A percentile compares a stretch with the other conserved stretches of the same genome.
Evolutionary conservation across 129 eudicot species (phyloP).

Genomic region (Kitagawia praeruptora): DNA sequence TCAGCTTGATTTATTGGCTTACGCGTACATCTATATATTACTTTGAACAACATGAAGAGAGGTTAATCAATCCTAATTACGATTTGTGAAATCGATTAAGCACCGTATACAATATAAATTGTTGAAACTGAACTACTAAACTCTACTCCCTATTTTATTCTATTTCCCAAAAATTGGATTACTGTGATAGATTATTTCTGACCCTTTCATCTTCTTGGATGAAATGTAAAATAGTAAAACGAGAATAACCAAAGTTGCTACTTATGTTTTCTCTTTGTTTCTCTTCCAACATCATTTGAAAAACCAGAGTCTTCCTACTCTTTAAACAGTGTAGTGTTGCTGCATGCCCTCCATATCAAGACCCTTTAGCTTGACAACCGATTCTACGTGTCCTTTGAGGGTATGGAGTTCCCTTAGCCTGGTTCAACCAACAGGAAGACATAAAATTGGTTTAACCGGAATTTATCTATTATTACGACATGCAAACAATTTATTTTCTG

Average conservation of each 20-base stretch:
- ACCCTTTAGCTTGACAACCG: slow-evolving; percentile 83
- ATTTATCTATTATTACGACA: background rate
- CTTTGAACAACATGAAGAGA: no score
- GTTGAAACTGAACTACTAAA: slow-evolving; percentile 6
- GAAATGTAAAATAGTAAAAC: slow-evolving; percentile 9
- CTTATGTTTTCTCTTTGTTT: background rate
- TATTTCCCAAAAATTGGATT: slow-evolving; percentile 28
- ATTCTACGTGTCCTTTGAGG: slow-evolving; percentile 76
- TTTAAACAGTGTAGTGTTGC: slow-evolving; percentile 60
- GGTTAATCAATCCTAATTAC: no score
- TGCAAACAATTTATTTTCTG: background rate
- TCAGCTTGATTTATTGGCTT: background rate
- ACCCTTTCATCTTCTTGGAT: background rate
- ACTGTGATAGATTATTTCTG: slow-evolving; percentile 23
- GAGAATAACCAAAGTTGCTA: slow-evolving; percentile 18
- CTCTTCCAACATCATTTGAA: slow-evolving; percentile 21
- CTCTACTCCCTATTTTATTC: slow-evolving; percentile 18
- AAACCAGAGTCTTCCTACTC: slow-evolving; percentile 15
- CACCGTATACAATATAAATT: background rate
- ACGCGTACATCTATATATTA: background rate
- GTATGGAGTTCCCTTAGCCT: slow-evolving; percentile 85
- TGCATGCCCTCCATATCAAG: slow-evolving; percentile 67
- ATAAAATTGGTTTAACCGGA: background rate
- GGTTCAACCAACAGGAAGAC: background rate
- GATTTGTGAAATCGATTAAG: no score